Conservation (phyloP, 2,329 filamentous ascomycete species). For the Leptographium wingfieldii region DNA sequence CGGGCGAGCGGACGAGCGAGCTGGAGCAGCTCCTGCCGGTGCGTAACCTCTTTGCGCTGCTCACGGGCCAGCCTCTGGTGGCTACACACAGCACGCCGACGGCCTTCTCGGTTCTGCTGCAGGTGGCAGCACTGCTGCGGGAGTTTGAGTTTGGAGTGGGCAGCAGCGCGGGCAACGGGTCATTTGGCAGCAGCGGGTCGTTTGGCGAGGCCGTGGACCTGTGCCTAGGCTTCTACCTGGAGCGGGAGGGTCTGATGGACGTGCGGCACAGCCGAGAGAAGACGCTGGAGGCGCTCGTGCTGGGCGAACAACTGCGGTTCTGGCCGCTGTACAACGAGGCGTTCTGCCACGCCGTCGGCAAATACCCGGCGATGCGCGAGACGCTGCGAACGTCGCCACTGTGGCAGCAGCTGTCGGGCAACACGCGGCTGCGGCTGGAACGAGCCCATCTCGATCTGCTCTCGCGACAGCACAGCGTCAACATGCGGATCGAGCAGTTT, state of each 20-base stretch:
- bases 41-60: constrained; percentile 53
- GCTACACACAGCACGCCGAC: constrained; percentile 40
- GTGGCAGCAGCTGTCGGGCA: constrained; percentile 54
- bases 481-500: constrained; percentile 68
- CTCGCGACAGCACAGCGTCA: constrained; percentile 57
- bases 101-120: constrained; percentile 40
- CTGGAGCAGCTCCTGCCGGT: constrained; percentile 45
- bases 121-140: constrained; percentile 39
- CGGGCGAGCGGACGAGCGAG: constrained; percentile 21
- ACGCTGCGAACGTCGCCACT: constrained; percentile 45
- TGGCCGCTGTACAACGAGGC: constrained; percentile 78
- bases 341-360: constrained; percentile 82
- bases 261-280: constrained; percentile 74
- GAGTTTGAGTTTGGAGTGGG: constrained; percentile 43
- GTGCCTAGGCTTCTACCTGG: constrained; percentile 63
- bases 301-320: constrained; percentile 78
- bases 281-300: constrained; percentile 76
- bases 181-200: constrained; percentile 27
- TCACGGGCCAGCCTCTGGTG: constrained; percentile 50
- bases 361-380: constrained; percentile 60
- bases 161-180: background rate
- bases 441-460: constrained; percentile 70
- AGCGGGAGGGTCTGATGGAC: constrained; percentile 66
- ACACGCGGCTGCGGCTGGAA: constrained; percentile 69
- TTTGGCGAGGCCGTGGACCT: constrained; percentile 48